Base-by-base conservation (phyloP, 164 flowering plant species). In the Umbellularia californica region DNA sequence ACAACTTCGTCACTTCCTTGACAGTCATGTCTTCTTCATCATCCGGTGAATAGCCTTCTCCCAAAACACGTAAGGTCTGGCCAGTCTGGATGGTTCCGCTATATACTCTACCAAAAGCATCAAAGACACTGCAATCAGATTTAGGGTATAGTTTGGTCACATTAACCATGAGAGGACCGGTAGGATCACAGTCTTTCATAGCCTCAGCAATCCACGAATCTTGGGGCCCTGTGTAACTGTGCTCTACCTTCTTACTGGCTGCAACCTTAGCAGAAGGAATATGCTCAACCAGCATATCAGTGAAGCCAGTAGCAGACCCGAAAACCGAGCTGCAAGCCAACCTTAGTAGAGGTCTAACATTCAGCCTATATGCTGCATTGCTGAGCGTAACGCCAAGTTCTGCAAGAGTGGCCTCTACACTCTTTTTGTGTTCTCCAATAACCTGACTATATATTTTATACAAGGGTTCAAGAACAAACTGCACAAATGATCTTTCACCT, bases 11-110 rank as follows among this genome's bases (percentile, higher is more conserved):
- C 28, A 92, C 97, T 85, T 91, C 97, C 83, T 94, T 94, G 60
- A 91, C 84, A 13, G 97, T 88, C 98, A 94, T 91, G 71, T 94
- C 99, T 79, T 96, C 99, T 82, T 96, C 99, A 78, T 96, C 99
- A 63, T 94, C 97, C 0, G 99, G 99, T 10, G 99, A 94, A 87
- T 94, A 96, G 64, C 99, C 98, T 85, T 96, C 99, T 73, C 99
- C 99, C 28, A 96, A 74, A 19, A 96, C 98, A 73, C 94, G 90
- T 58, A 94, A 83, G 25, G 93, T 84, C 84, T 94, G 99, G 3
- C 98, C 99, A 19, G 97, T 91, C 85, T 86, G 90, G 73, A 96
- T 87, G 66, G 81, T 89, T 25, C 99, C 99, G 80, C 98, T 89
- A 72, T 90, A 92, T 72, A 96, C 98, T 82, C 99, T 86, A 77